Conservation (phyloP, 1,284 basidiomycete species). For the Pseudozyma tsukubaensis region DNA sequence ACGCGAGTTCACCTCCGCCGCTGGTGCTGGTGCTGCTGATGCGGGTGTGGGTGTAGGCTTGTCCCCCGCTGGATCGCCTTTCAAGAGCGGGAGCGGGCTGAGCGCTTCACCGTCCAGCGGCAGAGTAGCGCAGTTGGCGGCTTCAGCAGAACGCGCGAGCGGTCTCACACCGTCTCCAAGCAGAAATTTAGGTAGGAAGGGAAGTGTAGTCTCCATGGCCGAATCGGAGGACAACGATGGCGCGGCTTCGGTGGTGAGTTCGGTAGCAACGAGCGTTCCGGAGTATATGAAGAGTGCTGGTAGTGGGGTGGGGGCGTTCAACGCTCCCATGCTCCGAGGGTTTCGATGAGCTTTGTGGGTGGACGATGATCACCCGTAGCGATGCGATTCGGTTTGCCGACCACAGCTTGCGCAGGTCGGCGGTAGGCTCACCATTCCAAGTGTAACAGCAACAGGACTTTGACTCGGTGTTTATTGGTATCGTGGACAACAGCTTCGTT, state of each 20-base stretch:
- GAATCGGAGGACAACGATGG: slow-evolving; percentile 29
- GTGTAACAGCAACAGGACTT: too few relatives aligned
- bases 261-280: slow-evolving; percentile 23
- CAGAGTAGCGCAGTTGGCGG: slow-evolving; percentile 19
- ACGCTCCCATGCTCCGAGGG: slow-evolving; percentile 47
- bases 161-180: slow-evolving; percentile 7
- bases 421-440: too few relatives aligned
- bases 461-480: too few relatives aligned
- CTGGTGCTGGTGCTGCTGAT: neutral
- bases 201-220: slow-evolving; percentile 23
- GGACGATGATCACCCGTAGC: too few relatives aligned
- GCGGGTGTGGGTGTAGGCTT: neutral
- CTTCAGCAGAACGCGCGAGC: slow-evolving; percentile 12
- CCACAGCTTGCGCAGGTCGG: too few relatives aligned
- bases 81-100: slow-evolving; percentile 10
- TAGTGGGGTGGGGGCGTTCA: slow-evolving; percentile 27
- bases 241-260: slow-evolving; percentile 14
- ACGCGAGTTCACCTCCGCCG: slow-evolving; percentile 41
- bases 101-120: slow-evolving; percentile 5
- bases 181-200: slow-evolving; percentile 20
- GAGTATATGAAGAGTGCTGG: slow-evolving; percentile 43
- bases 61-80: slow-evolving; percentile 7
- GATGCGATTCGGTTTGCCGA: too few relatives aligned
- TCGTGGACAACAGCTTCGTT: too few relatives aligned
- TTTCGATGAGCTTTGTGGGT: slow-evolving; percentile 3